Conservation (phyloP, 192 early-diverging fungal genomes). For the Backusella tuberculispora region DNA sequence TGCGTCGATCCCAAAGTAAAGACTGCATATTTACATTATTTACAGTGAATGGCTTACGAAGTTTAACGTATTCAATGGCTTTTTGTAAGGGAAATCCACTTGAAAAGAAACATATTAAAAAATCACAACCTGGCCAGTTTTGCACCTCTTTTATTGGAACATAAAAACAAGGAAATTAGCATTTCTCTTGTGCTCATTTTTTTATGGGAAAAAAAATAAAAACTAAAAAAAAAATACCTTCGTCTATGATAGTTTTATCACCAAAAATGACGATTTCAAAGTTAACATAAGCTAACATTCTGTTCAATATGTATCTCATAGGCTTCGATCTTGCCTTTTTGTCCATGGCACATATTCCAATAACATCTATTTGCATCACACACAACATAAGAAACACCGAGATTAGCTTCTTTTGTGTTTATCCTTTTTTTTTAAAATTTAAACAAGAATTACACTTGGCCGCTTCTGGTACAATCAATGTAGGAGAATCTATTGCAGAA, state of each 20-base stretch:
- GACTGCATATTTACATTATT: conserved; percentile 92
- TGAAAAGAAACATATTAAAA: conserved; percentile 97
- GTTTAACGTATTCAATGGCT: conserved; percentile 85
- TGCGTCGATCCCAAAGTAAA: conserved; percentile 86
- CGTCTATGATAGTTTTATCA: conserved; percentile 96
- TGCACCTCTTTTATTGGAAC: conserved; percentile 60
- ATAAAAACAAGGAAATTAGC: not conserved
- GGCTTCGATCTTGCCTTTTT: conserved; percentile 94
- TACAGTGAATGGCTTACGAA: conserved; percentile 85
- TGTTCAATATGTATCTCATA: conserved; percentile 92
- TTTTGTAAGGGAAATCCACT: conserved; percentile 91
- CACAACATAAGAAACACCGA: not conserved
- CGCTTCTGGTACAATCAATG: not conserved
- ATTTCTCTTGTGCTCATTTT: not conserved
- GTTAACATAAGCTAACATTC: conserved; percentile 61
- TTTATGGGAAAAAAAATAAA: not conserved
- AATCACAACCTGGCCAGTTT: conserved; percentile 93
- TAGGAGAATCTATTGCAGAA: not conserved
- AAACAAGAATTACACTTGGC: not conserved
- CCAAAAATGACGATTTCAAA: conserved; percentile 93
- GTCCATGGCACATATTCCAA: conserved; percentile 93
- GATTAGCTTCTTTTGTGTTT: not conserved
- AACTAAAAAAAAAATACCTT: conserved; percentile 59
- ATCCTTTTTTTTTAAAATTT: not conserved
- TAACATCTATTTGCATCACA: conserved; percentile 48